phyloP scores from a whole-genome alignment of 2,329 filamentous ascomycete species.

The Fusarium austroafricanum region DNA sequence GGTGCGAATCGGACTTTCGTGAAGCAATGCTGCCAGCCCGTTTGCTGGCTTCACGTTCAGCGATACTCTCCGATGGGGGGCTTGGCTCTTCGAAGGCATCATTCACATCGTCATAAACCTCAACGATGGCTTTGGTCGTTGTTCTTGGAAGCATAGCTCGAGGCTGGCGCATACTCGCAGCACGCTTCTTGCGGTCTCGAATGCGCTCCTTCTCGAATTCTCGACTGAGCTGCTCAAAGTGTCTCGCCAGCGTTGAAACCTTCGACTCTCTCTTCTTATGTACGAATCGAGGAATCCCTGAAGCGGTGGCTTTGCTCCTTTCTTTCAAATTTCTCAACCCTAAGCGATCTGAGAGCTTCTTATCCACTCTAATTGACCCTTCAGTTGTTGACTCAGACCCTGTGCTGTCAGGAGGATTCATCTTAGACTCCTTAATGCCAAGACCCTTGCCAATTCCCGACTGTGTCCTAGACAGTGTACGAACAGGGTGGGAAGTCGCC shows the following conservation, averaged over 20 bases:
- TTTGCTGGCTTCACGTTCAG: slow-evolving; percentile 50
- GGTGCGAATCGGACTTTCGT: slow-evolving; percentile 46
- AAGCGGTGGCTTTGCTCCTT: slow-evolving; percentile 68
- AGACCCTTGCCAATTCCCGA: slow-evolving; percentile 58
- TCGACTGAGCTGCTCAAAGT: slow-evolving; percentile 95
- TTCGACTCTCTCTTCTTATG: slow-evolving; percentile 79
- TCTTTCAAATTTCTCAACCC: slow-evolving; percentile 74
- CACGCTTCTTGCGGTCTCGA: slow-evolving; percentile 83
- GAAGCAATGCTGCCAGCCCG: slow-evolving; percentile 39
- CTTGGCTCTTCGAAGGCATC: slow-evolving; percentile 89
- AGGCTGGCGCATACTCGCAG: slow-evolving; percentile 78
- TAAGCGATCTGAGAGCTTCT: slow-evolving; percentile 80
- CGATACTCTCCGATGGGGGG: slow-evolving; percentile 58
- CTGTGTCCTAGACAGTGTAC: slow-evolving; percentile 59
- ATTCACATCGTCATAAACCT: slow-evolving; percentile 93
- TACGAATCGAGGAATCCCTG: slow-evolving; percentile 89
- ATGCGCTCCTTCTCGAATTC: slow-evolving; percentile 97
- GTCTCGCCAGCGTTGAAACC: slow-evolving; percentile 91
- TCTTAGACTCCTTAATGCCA: slow-evolving; percentile 51
- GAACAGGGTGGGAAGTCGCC: slow-evolving; percentile 63
- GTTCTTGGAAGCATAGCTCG: slow-evolving; percentile 86
- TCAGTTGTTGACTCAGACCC: slow-evolving; percentile 48
- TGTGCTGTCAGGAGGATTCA: slow-evolving; percentile 42
- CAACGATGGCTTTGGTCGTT: slow-evolving; percentile 93
- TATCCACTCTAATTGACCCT: slow-evolving; percentile 68